Evolutionary conservation across 306 rosid genomes (phyloP), one percentile per base, ranked within the genome.

Genomic region (Ochetophila trinervis): DNA sequence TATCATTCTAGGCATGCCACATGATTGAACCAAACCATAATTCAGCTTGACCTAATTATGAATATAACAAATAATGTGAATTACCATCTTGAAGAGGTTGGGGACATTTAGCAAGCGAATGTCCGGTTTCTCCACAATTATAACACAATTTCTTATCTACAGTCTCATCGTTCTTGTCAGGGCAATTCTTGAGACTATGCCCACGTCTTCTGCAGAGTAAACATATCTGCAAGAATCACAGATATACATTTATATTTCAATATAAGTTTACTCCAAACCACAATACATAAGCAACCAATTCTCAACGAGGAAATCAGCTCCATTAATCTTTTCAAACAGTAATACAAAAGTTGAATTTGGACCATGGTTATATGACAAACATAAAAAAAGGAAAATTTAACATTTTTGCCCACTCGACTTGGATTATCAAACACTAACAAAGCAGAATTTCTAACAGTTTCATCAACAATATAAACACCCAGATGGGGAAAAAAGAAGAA

Each of bases 91-190:
- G 62, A 67, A 80, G 87, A 59, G 99, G 95, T 8, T 23, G 63
- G 6, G 78, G 76, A 62, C 99, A 94, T 0, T 68, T 79, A 32
- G 86, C 74, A 57, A 94, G 87, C 12, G 97, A 75, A 63, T 94
- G 99, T 14, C 97, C 97, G 10, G 52, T 66, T 70, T 81, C 86
- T 36, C 99, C 99, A 78, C 99, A 94, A 49, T 94, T 94, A 59
- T 94, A 90, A 63, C 99, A 94, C 21, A 68, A 37, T 44, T 86
- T 93, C 45, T 48, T 68, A 61, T 82, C 86, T 42, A 63, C 61
- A 3, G 74, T 58, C 15, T 60, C 79, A 18, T 76, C 85, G 35
- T 71, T 69, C 68, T 80, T 82, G 76, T 83, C 67, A 2, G 86
- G 95, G 69, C 99, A 94, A 67, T 90, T 88, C 85, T 79, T 85